Evolutionary conservation across 2,329 filamentous ascomycete genomes (phyloP).

Genomic region (Trichoderma hamatum): DNA sequence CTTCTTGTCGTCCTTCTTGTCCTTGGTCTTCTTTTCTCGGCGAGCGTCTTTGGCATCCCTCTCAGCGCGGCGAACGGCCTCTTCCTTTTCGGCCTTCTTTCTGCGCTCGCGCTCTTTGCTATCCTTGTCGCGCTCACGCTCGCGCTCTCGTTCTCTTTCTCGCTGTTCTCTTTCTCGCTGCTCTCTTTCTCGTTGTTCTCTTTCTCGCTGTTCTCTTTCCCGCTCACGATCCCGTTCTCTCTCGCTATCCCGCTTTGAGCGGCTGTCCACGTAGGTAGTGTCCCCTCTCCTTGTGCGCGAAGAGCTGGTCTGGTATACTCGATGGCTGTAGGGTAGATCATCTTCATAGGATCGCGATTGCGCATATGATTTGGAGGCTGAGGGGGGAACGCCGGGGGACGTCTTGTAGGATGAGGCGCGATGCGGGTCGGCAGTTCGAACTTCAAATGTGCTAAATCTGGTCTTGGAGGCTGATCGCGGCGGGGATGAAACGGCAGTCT

Average conservation of each 20-base stretch:
- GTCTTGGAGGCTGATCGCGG: slow-evolving; percentile 45
- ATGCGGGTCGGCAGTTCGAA: slow-evolving; percentile 54
- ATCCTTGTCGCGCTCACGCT: slow-evolving; percentile 24
- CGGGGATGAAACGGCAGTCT: slow-evolving; percentile 46
- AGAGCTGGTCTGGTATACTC: slow-evolving; percentile 48
- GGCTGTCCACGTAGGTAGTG: slow-evolving; percentile 51
- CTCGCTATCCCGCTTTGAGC: slow-evolving; percentile 48
- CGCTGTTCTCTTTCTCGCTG: slow-evolving; percentile 46
- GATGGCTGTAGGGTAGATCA: slow-evolving; percentile 43
- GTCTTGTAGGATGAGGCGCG: slow-evolving; percentile 47
- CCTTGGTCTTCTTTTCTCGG: slow-evolving; percentile 41
- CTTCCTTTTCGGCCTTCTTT: slow-evolving; percentile 29
- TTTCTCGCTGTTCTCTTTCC: slow-evolving; percentile 32
- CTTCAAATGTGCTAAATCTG: slow-evolving; percentile 42
- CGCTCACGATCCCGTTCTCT: slow-evolving; percentile 43
- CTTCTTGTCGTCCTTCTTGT: slow-evolving; percentile 47
- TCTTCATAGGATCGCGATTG: slow-evolving; percentile 53
- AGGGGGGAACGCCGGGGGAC: slow-evolving; percentile 37
- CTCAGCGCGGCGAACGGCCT: slow-evolving; percentile 36
- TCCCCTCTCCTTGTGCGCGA: slow-evolving; percentile 48
- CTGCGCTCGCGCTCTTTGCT: slow-evolving; percentile 34
- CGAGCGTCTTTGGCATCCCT: slow-evolving; percentile 41
- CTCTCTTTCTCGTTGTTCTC: slow-evolving; percentile 36
- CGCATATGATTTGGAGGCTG: slow-evolving; percentile 40
- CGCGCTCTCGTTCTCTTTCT: slow-evolving; percentile 38